These are phyloP conservation scores for Senna siamea DNA, from an alignment of 306 rosid genomes.

Conservation along the genomic window DNA sequence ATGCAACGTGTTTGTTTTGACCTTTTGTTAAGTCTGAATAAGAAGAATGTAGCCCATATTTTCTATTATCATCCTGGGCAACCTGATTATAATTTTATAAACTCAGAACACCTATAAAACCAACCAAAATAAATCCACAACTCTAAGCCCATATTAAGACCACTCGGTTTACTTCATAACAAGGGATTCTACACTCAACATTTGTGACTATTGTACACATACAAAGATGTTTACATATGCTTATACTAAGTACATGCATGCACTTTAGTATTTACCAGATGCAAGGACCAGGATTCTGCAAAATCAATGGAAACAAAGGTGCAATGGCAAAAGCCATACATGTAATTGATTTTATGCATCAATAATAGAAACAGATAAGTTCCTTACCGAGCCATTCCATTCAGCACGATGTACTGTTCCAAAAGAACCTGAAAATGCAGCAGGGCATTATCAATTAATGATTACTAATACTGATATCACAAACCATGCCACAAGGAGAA, in stretches of 20 bases:
- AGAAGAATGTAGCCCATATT: constrained; percentile 4
- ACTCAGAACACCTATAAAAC: constrained; percentile 2
- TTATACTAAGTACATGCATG: background rate
- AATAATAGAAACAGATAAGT: constrained; percentile 15
- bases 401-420: constrained; percentile 99
- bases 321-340: constrained; percentile 14
- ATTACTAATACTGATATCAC: constrained; percentile 10
- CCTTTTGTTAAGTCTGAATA: constrained; percentile 21
- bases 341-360: constrained; percentile 9
- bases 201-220: constrained; percentile 12
- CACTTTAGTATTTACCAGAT: constrained; percentile 21
- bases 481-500: constrained; percentile 39
- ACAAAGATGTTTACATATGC: background rate
- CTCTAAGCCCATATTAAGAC: constrained; percentile 1
- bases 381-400: constrained; percentile 97
- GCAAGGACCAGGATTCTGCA: constrained; percentile 4
- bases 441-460: constrained; percentile 31
- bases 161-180: background rate
- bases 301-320: background rate
- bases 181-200: background rate
- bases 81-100: constrained; percentile 3
- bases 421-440: constrained; percentile 84
- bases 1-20: background rate
- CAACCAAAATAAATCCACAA: background rate
- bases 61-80: background rate